Evolutionary conservation across 192 early-diverging fungal species (phyloP).

Genomic region (Nowakowskiella sp.): DNA sequence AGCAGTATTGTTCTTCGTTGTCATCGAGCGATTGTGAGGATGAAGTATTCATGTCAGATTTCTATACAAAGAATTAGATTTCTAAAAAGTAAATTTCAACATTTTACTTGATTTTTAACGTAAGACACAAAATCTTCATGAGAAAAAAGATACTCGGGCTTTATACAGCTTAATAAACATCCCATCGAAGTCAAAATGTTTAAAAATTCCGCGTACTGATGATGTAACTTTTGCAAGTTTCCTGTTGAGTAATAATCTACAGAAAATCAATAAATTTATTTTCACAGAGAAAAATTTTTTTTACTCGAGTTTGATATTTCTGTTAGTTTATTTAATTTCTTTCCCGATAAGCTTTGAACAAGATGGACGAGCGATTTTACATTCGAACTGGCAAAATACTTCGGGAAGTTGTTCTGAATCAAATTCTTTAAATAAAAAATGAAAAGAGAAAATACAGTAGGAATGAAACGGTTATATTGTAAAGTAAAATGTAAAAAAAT

Average conservation of each 20-base stretch:
- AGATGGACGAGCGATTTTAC: conserved; percentile 26
- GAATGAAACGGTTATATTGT: too few relatives aligned
- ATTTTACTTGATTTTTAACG: conserved; percentile 8
- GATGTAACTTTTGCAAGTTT: too few relatives aligned
- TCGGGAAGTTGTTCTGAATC: conserved; percentile 17
- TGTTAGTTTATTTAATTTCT: too few relatives aligned
- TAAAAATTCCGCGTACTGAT: conserved; percentile 26
- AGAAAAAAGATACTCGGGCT: conserved; percentile 37
- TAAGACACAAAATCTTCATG: conserved; percentile 26
- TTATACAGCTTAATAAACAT: conserved; percentile 31
- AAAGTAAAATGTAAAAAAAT: too few relatives aligned
- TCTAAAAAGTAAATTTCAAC: conserved; percentile 10
- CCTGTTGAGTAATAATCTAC: too few relatives aligned
- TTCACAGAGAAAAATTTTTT: too few relatives aligned
- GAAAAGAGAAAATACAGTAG: too few relatives aligned
- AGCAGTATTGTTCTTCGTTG: too few relatives aligned
- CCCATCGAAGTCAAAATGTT: conserved; percentile 23
- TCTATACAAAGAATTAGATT: conserved; percentile 9
- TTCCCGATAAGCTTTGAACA: conserved; percentile 33
- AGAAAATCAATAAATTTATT: too few relatives aligned
- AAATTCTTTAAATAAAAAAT: too few relatives aligned
- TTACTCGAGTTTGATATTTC: too few relatives aligned
- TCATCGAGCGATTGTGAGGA: not conserved
- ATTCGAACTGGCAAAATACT: conserved; percentile 8
- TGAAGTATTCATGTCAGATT: not conserved